Conservation (phyloP, 2,329 filamentous ascomycete genomes). For the Parastagonospora nodorum region DNA sequence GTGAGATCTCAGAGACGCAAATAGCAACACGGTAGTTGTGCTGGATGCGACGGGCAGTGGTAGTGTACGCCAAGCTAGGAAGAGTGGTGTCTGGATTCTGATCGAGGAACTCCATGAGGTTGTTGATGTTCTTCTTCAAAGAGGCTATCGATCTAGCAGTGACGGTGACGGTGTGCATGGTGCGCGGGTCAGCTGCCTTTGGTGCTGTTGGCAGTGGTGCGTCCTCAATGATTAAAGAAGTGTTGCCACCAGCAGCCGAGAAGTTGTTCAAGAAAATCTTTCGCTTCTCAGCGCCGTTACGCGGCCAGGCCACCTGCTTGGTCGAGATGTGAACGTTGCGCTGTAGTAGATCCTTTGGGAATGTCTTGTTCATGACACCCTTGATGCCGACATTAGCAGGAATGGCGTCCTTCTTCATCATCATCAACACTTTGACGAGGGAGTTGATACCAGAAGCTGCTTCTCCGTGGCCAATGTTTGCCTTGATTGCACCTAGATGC, state of each 20-base stretch:
- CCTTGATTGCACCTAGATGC: slow-evolving; percentile 60
- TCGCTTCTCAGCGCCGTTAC: slow-evolving; percentile 55
- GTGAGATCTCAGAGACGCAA: slow-evolving; percentile 53
- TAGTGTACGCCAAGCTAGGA: slow-evolving; percentile 57
- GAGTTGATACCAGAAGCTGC: slow-evolving; percentile 61
- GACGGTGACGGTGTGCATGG: slow-evolving; percentile 55
- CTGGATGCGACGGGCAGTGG: slow-evolving; percentile 59
- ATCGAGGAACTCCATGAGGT: slow-evolving; percentile 53
- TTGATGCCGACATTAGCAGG: slow-evolving; percentile 62
- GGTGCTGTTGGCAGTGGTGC: slow-evolving; percentile 52
- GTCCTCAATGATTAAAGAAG: slow-evolving; percentile 58
- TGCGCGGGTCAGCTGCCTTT: slow-evolving; percentile 51
- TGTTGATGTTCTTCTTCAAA: slow-evolving; percentile 57
- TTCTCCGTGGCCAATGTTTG: slow-evolving; percentile 61
- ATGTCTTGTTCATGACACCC: slow-evolving; percentile 60
- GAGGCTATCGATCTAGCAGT: slow-evolving; percentile 58
- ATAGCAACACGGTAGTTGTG: slow-evolving; percentile 59
- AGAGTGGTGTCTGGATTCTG: slow-evolving; percentile 53
- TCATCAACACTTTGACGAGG: slow-evolving; percentile 58
- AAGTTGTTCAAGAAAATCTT: slow-evolving; percentile 60
- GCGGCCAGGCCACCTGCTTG: slow-evolving; percentile 52
- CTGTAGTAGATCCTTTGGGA: slow-evolving; percentile 58
- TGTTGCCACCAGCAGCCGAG: slow-evolving; percentile 60
- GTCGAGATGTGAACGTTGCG: slow-evolving; percentile 60
- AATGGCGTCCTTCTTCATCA: slow-evolving; percentile 60